Evolutionary conservation across 768 basidiomycete species (phyloP), one percentile per base, ranked within the genome.

Genomic region (Pholiota conissans): DNA sequence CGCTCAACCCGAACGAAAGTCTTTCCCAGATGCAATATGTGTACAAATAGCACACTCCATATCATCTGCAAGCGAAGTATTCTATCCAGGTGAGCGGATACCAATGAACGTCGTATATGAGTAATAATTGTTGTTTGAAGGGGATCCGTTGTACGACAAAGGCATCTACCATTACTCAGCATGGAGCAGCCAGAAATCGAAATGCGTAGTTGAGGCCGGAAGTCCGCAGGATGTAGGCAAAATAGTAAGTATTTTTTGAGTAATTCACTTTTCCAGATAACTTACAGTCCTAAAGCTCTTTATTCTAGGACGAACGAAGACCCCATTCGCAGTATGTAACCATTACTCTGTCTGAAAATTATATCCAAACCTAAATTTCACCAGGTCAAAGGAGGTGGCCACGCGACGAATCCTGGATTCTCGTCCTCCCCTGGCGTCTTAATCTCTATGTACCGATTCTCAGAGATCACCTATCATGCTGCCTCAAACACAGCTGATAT

Each of bases 311-410:
- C 65, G 63, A 14, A 79, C 74, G 0, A 56, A 66, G 29, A 83
- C 80, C 0, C 76, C 83, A 1, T 86, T 87, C 59, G 85, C 84
- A 8, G 85, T 85, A 53, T 49, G 71, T 60, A 7, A 2, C 20
- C 9, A 3, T 28, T 26, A 1, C n/a, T 24, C 7, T 8, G 3
- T 40, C 30, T 32, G 27, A 46, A 14, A 22, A 13, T 14, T 35
- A 29, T 24, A 35, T 39, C n/a, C 5, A 49, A 32, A 29, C 29
- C n/a, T n/a, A 13, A 22, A 22, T 24, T 46, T 14, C 27, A 32
- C n/a, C 47, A 84, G 85, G 78, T 87, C 52, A 87, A 85, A 67
- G 80, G 84, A 16, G 85, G 83, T 13, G 85, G 86, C 0, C 85
- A 87, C 65, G 58, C 80, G 0, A 63, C 76, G 3, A 86, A 85